Conservation (phyloP, 768 basidiomycete genomes). For the Polyporus arcularius region DNA sequence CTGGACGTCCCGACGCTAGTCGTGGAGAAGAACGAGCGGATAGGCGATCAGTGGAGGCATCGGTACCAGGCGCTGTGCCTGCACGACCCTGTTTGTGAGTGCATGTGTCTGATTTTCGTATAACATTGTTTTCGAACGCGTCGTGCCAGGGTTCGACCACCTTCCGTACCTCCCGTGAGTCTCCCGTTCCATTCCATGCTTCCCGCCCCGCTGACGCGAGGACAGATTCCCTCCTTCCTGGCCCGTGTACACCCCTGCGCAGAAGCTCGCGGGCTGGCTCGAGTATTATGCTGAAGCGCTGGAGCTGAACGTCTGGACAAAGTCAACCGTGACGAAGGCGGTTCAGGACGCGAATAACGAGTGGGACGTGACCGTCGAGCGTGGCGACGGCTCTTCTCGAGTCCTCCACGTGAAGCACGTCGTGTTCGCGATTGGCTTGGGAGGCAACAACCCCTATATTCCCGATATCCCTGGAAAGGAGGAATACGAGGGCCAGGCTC, state of each 20-base stretch:
- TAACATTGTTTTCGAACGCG: background rate
- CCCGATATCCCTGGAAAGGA: constrained; percentile 43
- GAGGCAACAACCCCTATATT: constrained; percentile 39
- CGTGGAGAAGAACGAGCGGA: constrained; percentile 59
- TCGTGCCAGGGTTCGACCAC: constrained; percentile 43
- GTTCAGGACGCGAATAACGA: constrained; percentile 24
- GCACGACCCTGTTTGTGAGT: constrained; percentile 69
- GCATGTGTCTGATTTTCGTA: background rate
- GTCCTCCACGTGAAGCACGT: constrained; percentile 35
- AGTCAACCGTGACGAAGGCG: constrained; percentile 31
- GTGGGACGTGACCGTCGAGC: constrained; percentile 32
- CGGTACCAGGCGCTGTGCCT: constrained; percentile 68
- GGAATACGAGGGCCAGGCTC: constrained; percentile 59
- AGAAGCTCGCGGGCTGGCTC: constrained; percentile 68
- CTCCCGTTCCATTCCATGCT: background rate
- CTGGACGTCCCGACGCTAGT: constrained; percentile 52
- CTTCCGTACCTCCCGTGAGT: constrained; percentile 58
- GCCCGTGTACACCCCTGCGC: constrained; percentile 60
- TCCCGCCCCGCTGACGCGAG: background rate
- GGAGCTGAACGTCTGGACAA: constrained; percentile 70
- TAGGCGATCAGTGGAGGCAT: constrained; percentile 68
- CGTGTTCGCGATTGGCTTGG: constrained; percentile 42
- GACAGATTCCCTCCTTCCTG: constrained; percentile 58
- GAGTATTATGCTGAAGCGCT: constrained; percentile 61
- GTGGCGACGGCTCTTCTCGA: constrained; percentile 37